Evolutionary conservation across 805 yeast genomes (phyloP).

Genomic region (Saturnispora sekii): DNA sequence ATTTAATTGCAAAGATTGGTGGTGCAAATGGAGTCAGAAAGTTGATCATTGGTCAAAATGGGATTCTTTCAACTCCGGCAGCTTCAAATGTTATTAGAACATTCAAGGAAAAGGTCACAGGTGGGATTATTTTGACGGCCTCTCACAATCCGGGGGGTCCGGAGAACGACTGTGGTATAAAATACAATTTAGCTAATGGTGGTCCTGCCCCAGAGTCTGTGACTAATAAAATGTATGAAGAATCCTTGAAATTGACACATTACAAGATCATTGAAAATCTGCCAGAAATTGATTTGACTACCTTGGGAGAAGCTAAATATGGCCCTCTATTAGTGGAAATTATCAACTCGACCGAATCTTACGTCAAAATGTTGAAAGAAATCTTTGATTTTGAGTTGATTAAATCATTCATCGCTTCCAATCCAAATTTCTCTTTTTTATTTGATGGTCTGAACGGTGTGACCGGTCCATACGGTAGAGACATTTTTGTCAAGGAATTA

Average conservation of each 20-base stretch:
- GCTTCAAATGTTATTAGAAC: constrained; percentile 88
- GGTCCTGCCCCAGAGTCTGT: constrained; percentile 98
- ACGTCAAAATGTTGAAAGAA: constrained; percentile 66
- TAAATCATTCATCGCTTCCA: constrained; percentile 50
- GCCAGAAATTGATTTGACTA: constrained; percentile 54
- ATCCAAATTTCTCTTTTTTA: constrained; percentile 56
- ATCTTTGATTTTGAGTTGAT: constrained; percentile 86
- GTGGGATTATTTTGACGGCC: constrained; percentile 94
- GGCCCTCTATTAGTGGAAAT: constrained; percentile 69
- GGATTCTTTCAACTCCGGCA: constrained; percentile 90
- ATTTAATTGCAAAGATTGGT: constrained; percentile 70
- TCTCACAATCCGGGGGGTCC: constrained; percentile 99
- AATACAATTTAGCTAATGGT: constrained; percentile 89
- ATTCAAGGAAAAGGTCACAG: constrained; percentile 50
- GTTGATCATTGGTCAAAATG: constrained; percentile 79
- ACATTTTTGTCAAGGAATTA: constrained; percentile 74
- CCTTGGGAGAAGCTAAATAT: constrained; percentile 40
- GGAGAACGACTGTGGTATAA: constrained; percentile 82
- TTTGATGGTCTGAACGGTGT: constrained; percentile 93
- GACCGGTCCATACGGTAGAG: constrained; percentile 91
- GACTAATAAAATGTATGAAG: constrained; percentile 76
- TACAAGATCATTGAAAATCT: constrained; percentile 54
- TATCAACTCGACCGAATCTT: constrained; percentile 72
- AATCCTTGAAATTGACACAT: constrained; percentile 44
- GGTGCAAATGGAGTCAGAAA: constrained; percentile 89